Percentiles rank a stretch among this genome's conserved stretches.
Evolutionary conservation across 75 land plant genomes (phyloP).

Genomic region (Gnetum montanum): DNA sequence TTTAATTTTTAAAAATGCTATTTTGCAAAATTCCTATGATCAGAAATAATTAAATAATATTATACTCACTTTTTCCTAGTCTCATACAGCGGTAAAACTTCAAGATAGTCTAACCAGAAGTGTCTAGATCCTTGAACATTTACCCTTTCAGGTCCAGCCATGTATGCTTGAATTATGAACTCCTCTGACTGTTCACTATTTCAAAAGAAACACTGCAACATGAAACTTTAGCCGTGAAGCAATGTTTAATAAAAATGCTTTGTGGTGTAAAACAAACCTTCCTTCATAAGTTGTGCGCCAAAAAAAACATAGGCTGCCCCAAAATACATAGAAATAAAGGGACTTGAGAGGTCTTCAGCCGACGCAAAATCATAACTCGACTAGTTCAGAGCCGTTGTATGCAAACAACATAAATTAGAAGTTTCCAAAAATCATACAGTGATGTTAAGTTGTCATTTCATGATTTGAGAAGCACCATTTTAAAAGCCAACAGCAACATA

Average conservation of each 20-base stretch:
- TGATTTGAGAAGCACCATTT: too few relatives aligned
- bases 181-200: slow-evolving; percentile 68
- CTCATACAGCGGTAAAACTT: slow-evolving; percentile 29
- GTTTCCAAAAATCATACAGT: too few relatives aligned
- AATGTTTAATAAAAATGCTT: background rate
- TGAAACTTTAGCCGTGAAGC: background rate
- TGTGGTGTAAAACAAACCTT: slow-evolving; percentile 33
- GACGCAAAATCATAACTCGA: slow-evolving; percentile 51
- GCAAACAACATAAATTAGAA: too few relatives aligned
- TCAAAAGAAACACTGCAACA: background rate
- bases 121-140: slow-evolving; percentile 53
- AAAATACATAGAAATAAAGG: slow-evolving; percentile 92
- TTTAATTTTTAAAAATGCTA: too few relatives aligned
- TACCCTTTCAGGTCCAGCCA: slow-evolving; percentile 69
- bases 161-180: slow-evolving; percentile 86
- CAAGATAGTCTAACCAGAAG: slow-evolving; percentile 57
- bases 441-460: too few relatives aligned
- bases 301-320: slow-evolving; percentile 85
- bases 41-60: too few relatives aligned
- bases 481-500: too few relatives aligned
- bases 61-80: slow-evolving; percentile 25
- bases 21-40: too few relatives aligned
- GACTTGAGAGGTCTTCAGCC: slow-evolving; percentile 68
- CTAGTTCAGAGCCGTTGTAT: slow-evolving; percentile 70
- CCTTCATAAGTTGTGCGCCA: slow-evolving; percentile 83